Evolutionary conservation across 2,329 filamentous ascomycete genomes (phyloP), one percentile per base, ranked within the genome.

Genomic region (Cladosporium colombiae): DNA sequence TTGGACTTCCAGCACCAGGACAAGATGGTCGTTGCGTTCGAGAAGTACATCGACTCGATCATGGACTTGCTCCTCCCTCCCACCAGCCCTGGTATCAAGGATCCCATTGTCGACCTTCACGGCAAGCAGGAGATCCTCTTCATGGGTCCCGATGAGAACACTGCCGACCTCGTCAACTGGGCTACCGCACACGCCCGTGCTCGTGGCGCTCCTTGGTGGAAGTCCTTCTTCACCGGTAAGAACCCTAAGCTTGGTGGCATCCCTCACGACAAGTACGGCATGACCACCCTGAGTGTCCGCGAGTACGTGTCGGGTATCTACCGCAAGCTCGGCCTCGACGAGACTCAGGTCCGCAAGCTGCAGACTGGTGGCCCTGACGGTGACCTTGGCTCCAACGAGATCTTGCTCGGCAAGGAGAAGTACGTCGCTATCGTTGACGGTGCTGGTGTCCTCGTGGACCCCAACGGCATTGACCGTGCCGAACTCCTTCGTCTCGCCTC

Each of bases 161-260:
- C 95, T 1, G 95, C 95, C 25, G 92, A 97, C 74, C 85, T 99
- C 37, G 95, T 99, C 61, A 89, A 99, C 80, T 99, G 95, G 95
- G 95, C 95, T n/a, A 99, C 95, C 1, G 90, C 95, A 79, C 95
- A 99, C 78, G 95, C 95, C 67, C 88, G 92, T 62, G 82, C 83
- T 68, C 89, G 95, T 72, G 93, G 93, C 55, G 95, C 95, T 5
- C 92, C 93, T 31, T 99, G 94, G 92, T 99, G 95, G 95, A 99
- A 99, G 85, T 99, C 95, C 0, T 99, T 99, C 87, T 99, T 99
- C 85, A 99, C 95, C 2, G 95, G 95, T 75, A 99, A 99, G 85
- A 97, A 92, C 93, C 93, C 58, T 5, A 52, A 52, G 59, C 59
- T 99, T 16, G 95, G 95, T 69, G 95, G 95, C 76, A 99, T 99